A percentile compares a stretch with the other conserved stretches of the same genome.
phyloP scores from a whole-genome alignment of 2,329 filamentous ascomycete species.

The Diplodia scrobiculata region DNA sequence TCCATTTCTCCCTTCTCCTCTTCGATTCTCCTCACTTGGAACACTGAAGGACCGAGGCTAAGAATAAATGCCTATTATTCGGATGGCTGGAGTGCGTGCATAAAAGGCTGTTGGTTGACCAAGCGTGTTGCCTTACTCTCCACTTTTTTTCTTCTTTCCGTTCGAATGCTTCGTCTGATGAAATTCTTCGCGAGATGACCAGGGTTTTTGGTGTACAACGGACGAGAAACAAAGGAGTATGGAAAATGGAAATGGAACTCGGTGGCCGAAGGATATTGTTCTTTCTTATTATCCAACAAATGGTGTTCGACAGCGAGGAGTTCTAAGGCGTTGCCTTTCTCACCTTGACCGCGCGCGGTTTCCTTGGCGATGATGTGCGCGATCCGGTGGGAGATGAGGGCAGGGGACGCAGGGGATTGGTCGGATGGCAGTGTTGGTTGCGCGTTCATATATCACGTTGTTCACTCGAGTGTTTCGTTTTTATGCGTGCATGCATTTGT shows the following conservation, averaged over 20 bases:
- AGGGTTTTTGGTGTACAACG: background rate
- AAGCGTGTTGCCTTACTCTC: background rate
- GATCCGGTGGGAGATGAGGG: background rate
- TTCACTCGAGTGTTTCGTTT: background rate
- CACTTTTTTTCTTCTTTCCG: background rate
- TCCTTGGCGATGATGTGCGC: background rate
- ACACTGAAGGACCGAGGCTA: background rate
- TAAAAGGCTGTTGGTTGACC: background rate
- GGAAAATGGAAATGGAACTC: background rate
- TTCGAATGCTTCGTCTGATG: background rate
- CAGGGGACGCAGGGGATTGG: background rate
- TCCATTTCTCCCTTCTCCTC: background rate
- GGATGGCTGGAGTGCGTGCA: background rate
- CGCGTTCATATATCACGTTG: background rate
- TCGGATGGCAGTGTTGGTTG: background rate
- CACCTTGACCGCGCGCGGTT: background rate
- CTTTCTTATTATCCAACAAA: background rate
- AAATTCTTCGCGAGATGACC: background rate
- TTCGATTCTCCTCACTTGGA: constrained; percentile 10
- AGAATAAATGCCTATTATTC: background rate
- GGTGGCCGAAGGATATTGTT: background rate
- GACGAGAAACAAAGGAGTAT: background rate
- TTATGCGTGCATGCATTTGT: background rate
- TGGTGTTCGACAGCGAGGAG: background rate
- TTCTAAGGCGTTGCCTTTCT: background rate